A percentile compares a stretch with the other conserved stretches of the same genome.
phyloP scores from a whole-genome alignment of 2,329 filamentous ascomycete species.

The Calonectria leucothoes region DNA sequence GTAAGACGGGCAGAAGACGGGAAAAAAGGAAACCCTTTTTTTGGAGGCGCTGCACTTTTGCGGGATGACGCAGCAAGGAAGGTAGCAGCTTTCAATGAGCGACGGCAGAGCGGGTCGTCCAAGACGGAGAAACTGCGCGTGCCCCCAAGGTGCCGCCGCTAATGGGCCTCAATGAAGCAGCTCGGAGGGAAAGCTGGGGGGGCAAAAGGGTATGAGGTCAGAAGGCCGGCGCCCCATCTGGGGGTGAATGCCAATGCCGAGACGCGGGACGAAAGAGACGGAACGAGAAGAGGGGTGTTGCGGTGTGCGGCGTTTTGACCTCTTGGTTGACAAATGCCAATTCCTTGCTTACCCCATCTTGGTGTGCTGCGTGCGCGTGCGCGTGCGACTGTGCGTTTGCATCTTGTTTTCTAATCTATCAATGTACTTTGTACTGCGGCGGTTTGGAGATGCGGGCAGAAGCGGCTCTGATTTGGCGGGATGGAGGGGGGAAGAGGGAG shows the following conservation, averaged over 20 bases:
- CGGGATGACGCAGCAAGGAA: not conserved
- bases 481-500: constrained; percentile 16
- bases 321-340: constrained; percentile 24
- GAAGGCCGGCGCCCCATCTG: not conserved
- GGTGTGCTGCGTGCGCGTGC: constrained; percentile 12
- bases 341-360: constrained; percentile 22
- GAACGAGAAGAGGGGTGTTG: not conserved
- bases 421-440: not conserved
- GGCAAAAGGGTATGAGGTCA: constrained; percentile 1
- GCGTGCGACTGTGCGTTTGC: constrained; percentile 6
- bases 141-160: not conserved
- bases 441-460: constrained; percentile 15
- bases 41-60: not conserved
- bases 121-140: not conserved
- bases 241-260: not conserved
- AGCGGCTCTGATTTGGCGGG: constrained; percentile 13
- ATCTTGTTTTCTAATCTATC: not conserved
- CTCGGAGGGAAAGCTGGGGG: not conserved
- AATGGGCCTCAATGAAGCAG: not conserved
- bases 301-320: constrained; percentile 7
- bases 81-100: not conserved
- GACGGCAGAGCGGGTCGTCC: not conserved
- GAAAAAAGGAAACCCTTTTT: not conserved
- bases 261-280: no score
- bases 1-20: not conserved